Evolutionary conservation across 805 yeast genomes (phyloP), one percentile per base, ranked within the genome.

Genomic region (Debaryomyces tyrocola): DNA sequence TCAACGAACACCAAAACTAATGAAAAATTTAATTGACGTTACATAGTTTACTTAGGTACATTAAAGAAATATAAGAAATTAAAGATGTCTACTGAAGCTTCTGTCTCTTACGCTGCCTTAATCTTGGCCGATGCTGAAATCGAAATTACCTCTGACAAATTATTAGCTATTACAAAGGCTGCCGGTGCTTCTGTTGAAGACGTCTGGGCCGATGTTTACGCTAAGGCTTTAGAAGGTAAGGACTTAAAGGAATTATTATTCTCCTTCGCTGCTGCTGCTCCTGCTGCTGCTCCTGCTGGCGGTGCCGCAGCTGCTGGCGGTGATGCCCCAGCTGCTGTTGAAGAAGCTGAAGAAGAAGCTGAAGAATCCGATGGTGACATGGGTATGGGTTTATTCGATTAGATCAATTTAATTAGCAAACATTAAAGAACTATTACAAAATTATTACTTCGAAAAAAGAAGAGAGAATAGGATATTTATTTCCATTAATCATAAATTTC

Each of bases 321-420:
- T 55, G 63, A 57, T 63, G 75, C 62, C 62, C 78, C 83, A 58
- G 84, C 83, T 58, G 85, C 77, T 55, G 80, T 75, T 55, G 90
- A 74, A 47, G 94, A 74, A 52, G 94, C 74, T 53, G 92, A 75
- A 60, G 89, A 73, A 60, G 86, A 76, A 65, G 84, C 66, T 56
- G 85, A 70, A 64, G 85, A 80, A 69, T 80, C 81, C 58, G 88
- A 83, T 64, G 81, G 75, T 57, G 92, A 85, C 77, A 85, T 87
- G 95, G 96, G 96, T 65, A 83, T 86, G 84, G 96, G 96, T 83
- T 87, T 94, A 76, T 94, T 94, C 85, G 99, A 94, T 84, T 94
- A 94, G 83, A 38, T 31, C 14, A 31, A 31, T 31, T 31, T 5
- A 24, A 14, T 31, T n/a, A 31, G 14, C 34, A 31, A 31, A 31